These are phyloP conservation scores for Kazachstania sp. DNA, from an alignment of 1,139 yeast species.

Conservation along the genomic window DNA sequence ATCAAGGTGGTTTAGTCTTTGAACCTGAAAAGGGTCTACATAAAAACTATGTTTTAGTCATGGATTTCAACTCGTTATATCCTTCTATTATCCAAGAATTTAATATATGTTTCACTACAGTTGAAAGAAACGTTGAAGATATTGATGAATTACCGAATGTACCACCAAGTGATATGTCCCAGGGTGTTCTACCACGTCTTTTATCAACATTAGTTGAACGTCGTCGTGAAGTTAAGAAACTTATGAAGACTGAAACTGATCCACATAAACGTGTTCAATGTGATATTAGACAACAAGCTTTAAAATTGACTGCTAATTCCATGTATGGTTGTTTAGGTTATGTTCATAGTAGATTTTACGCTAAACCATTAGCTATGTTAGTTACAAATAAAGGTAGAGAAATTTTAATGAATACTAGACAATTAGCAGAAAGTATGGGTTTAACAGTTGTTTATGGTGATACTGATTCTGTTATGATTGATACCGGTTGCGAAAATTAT, in stretches of 20 bases:
- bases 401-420: constrained; percentile 86
- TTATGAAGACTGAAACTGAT: constrained; percentile 68
- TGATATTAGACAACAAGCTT: constrained; percentile 93
- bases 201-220: constrained; percentile 79
- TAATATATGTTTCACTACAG: constrained; percentile 95
- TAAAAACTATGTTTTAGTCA: constrained; percentile 78
- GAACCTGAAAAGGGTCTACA: constrained; percentile 96
- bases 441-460: constrained; percentile 94
- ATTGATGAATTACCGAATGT: constrained; percentile 63
- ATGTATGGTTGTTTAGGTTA: constrained; percentile 99
- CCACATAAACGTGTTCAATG: constrained; percentile 64
- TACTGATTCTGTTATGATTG: constrained; percentile 98
- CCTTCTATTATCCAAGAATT: constrained; percentile 97
- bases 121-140: constrained; percentile 57
- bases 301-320: constrained; percentile 94
- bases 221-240: constrained; percentile 85
- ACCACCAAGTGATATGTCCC: constrained; percentile 50
- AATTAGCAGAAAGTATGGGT: constrained; percentile 76
- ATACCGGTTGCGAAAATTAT: constrained; percentile 66
- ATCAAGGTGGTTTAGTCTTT: constrained; percentile 92
- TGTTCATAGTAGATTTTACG: constrained; percentile 86
- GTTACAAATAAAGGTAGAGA: constrained; percentile 96
- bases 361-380: constrained; percentile 91
- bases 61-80: constrained; percentile 97
- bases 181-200: constrained; percentile 82